Conservation (phyloP, 345 rosid species). For the Gynandropsis gynandra region DNA sequence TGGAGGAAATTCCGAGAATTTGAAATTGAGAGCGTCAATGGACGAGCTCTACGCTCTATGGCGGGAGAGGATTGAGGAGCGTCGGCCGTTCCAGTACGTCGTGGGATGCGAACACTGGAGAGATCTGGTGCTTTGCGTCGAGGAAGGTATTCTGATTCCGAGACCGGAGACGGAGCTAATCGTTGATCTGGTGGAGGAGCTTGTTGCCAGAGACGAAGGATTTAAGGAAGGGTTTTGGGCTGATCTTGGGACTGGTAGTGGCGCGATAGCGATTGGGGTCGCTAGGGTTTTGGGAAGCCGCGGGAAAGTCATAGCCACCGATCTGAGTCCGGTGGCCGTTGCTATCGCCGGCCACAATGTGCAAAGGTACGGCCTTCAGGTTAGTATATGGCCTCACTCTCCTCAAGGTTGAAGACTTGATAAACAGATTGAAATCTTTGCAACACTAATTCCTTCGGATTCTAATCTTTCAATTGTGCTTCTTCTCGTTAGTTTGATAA, state of each 20-base stretch:
- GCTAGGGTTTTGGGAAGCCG: slow-evolving; percentile 34
- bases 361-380: slow-evolving; percentile 63
- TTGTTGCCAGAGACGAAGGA: slow-evolving; percentile 23
- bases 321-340: slow-evolving; percentile 61
- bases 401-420: too few species aligned
- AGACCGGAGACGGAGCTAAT: slow-evolving; percentile 84
- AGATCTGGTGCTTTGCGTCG: slow-evolving; percentile 72
- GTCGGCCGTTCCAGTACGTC: slow-evolving; percentile 78
- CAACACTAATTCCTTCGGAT: too few species aligned
- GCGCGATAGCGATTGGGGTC: slow-evolving; percentile 79
- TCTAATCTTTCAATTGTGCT: not conserved
- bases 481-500: not conserved
- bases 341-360: slow-evolving; percentile 57
- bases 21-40: slow-evolving; percentile 35
- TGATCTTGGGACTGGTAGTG: slow-evolving; percentile 87
- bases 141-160: slow-evolving; percentile 91
- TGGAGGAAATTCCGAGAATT: slow-evolving; percentile 9
- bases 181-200: slow-evolving; percentile 54
- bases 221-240: slow-evolving; percentile 62
- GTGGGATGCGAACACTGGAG: slow-evolving; percentile 97
- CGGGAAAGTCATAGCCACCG: slow-evolving; percentile 68
- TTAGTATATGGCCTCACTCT: too few species aligned
- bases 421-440: too few species aligned
- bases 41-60: slow-evolving; percentile 63
- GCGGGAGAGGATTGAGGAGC: slow-evolving; percentile 74